Evolutionary conservation across 176 grass and related monocot species (phyloP).

Genomic region (Microstegium vimineum): DNA sequence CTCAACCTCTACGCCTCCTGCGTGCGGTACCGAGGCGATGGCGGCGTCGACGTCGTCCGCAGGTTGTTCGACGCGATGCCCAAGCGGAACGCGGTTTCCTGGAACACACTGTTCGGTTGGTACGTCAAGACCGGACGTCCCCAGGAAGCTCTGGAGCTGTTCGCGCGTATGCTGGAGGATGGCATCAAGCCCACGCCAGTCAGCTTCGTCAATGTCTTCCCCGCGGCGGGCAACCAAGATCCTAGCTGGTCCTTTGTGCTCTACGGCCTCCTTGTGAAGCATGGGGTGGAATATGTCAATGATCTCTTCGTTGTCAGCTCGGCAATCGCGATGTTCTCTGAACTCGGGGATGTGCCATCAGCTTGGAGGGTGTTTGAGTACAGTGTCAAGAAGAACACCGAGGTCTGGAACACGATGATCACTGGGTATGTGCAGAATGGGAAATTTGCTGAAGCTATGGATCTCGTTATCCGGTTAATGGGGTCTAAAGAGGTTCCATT

Average conservation of each 20-base stretch:
- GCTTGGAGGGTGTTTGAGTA: slow-evolving; percentile 54
- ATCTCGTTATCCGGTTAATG: slow-evolving; percentile 61
- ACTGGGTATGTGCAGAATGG: slow-evolving; percentile 74
- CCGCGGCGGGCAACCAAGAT: neutral
- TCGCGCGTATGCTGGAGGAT: slow-evolving; percentile 52
- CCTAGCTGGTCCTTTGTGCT: slow-evolving; percentile 33
- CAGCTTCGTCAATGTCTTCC: slow-evolving; percentile 74
- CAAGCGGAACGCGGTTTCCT: slow-evolving; percentile 64
- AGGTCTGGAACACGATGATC: slow-evolving; percentile 98
- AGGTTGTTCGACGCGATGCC: slow-evolving; percentile 77
- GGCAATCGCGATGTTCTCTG: slow-evolving; percentile 57
- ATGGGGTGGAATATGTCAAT: slow-evolving; percentile 50
- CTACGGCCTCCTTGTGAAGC: slow-evolving; percentile 73
- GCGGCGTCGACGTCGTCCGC: slow-evolving; percentile 36
- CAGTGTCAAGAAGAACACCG: slow-evolving; percentile 58
- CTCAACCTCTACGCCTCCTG: slow-evolving; percentile 86
- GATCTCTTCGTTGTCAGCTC: slow-evolving; percentile 81
- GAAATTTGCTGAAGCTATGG: slow-evolving; percentile 46
- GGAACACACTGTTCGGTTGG: slow-evolving; percentile 81
- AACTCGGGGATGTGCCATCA: slow-evolving; percentile 36
- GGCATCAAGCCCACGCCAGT: slow-evolving; percentile 58
- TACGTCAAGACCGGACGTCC: slow-evolving; percentile 57
- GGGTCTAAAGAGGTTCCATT: slow-evolving; percentile 32
- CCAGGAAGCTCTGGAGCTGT: slow-evolving; percentile 45
- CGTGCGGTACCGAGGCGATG: neutral